Base-by-base conservation (phyloP, 192 early-diverging fungal species). In the Entomortierella parvispora region DNA sequence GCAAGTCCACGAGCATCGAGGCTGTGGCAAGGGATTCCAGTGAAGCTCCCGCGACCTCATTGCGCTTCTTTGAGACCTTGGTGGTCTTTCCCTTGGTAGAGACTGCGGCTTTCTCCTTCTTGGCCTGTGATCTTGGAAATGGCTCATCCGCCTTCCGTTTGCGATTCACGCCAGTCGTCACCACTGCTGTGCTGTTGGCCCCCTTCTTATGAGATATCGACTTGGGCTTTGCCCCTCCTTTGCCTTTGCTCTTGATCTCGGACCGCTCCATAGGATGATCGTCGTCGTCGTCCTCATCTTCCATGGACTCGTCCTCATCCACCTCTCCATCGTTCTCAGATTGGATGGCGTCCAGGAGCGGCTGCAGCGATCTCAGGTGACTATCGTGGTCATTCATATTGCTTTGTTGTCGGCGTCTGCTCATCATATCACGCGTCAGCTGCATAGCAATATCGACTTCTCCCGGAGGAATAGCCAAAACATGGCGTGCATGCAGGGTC, bases 391-490 rank as follows among this genome's bases (percentile, higher is more conserved):
- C 7, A 12, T 17, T 6, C 6, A 12, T 6, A 49, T 18, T 18
- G 47, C 47, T 17, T 5, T 49, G 47, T 4, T 18, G 6, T 6
- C n/a, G 4, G 15, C 22, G 47, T 12, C 47, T 6, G 18, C 58
- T 56, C 37, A 77, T 68, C 65, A 77, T 77, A 34, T 77, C 74
- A 15, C 61, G 67, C 5, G 74, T 58, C 26, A 62, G 65, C 18
- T 68, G 59, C 44, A 77, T 56, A 1, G 66, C 74, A 46, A 77
- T 26, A 10, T 63, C 66, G 28, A 77, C 53, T 20, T 77, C 74
- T 3, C 45, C 61, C 1, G 65, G 51, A 1, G 59, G 65, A 29
- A 77, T 67, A 17, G 51, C n/a, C 9, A 68, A 25, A 43, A 66
- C 58, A 43, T 62, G 58, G 2, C 63, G 71, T 6, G 62, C 55